phyloP scores from a whole-genome alignment of 306 rosid genomes.

The Bauhinia variegata region DNA sequence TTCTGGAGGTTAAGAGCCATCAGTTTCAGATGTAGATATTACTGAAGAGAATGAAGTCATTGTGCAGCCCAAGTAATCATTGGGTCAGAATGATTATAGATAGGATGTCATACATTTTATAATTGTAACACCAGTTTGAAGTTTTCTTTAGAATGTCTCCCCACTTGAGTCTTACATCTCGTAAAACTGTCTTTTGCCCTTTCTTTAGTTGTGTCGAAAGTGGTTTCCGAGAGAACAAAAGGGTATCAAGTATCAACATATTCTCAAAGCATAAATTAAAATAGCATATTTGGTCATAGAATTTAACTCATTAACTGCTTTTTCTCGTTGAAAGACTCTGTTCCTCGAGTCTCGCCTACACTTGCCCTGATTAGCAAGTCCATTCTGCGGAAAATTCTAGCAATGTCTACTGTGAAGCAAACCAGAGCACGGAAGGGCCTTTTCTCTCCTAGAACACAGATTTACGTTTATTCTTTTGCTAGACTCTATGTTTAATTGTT shows the following conservation, averaged over 20 bases:
- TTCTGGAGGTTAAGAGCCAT: too few species aligned
- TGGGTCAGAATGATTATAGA: neutral
- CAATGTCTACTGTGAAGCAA: too few species aligned
- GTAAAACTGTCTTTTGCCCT: neutral
- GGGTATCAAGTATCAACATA: constrained; percentile 27
- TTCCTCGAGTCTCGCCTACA: too few species aligned
- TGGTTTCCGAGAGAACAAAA: neutral
- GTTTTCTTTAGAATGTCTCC: constrained; percentile 9
- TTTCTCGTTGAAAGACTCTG: too few species aligned
- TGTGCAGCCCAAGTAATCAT: neutral
- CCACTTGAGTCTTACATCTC: neutral
- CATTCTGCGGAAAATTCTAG: too few species aligned
- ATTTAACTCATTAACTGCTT: too few species aligned
- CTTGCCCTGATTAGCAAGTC: too few species aligned
- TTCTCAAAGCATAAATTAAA: constrained; percentile 44
- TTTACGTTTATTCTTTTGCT: too few species aligned
- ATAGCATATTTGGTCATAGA: constrained; percentile 58
- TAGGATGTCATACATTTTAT: neutral
- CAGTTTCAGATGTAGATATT: too few species aligned
- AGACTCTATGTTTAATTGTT: too few species aligned
- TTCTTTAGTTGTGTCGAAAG: constrained; percentile 6
- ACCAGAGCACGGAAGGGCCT: too few species aligned
- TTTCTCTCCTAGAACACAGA: too few species aligned
- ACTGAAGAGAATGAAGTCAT: neutral
- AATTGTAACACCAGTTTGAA: constrained; percentile 13